Percentiles rank a stretch among this genome's conserved stretches.
Evolutionary conservation across 2,329 filamentous ascomycete species (phyloP).

Genomic region (Aspergillus cejpii): DNA sequence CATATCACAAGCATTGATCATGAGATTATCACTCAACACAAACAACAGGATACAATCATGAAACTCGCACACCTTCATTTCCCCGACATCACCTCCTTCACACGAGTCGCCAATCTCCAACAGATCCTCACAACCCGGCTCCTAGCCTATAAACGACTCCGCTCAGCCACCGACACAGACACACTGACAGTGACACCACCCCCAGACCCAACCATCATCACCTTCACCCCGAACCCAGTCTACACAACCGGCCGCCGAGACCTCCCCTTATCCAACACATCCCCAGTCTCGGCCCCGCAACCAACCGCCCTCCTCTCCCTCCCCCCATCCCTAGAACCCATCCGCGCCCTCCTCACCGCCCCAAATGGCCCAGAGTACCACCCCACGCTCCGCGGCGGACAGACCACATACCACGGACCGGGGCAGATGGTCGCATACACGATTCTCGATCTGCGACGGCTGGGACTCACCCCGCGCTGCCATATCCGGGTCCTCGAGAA

Average conservation of each 20-base stretch:
- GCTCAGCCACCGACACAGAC: constrained; percentile 18
- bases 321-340: constrained; percentile 32
- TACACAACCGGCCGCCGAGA: constrained; percentile 90
- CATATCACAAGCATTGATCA: no score
- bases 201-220: constrained; percentile 66
- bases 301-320: constrained; percentile 32
- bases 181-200: constrained; percentile 30
- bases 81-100: constrained; percentile 49
- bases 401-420: constrained; percentile 91
- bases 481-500: constrained; percentile 76
- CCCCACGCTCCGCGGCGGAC: constrained; percentile 72
- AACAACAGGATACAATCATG: constrained; percentile 30
- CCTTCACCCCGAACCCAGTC: constrained; percentile 73
- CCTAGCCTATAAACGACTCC: constrained; percentile 54
- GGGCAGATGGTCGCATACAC: constrained; percentile 92
- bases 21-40: background rate
- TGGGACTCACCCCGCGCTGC: constrained; percentile 61
- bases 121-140: constrained; percentile 50
- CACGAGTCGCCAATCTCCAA: constrained; percentile 51
- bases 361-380: constrained; percentile 49
- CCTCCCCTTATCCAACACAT: constrained; percentile 37
- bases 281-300: constrained; percentile 7
- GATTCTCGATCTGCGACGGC: constrained; percentile 68
- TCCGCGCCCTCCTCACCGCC: constrained; percentile 29
- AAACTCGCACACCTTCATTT: constrained; percentile 57